Evolutionary conservation across 352 stramenopile species (phyloP).

Genomic region (Phytophthora podocarpi): DNA sequence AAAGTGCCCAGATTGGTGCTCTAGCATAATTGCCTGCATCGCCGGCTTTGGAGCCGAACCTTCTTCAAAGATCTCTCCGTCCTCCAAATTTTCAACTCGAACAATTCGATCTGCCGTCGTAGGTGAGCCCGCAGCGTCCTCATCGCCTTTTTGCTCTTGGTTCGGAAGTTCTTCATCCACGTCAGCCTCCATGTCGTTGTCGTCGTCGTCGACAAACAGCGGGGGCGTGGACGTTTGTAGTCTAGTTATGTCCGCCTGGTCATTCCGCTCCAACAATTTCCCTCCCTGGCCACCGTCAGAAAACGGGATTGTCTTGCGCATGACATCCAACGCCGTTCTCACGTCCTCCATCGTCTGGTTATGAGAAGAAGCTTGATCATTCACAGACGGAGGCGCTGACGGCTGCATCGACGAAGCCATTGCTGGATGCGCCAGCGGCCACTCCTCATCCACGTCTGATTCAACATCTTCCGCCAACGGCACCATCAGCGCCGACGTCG

Average conservation of each 20-base stretch:
- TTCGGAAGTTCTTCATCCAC: slow-evolving; percentile 47
- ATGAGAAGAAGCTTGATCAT: not conserved
- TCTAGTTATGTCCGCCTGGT: not conserved
- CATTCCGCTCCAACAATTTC: not conserved
- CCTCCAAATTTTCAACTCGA: slow-evolving; percentile 50
- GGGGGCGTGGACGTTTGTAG: not conserved
- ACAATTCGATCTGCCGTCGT: slow-evolving; percentile 6
- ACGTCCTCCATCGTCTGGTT: slow-evolving; percentile 14
- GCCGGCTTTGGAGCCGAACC: slow-evolving; percentile 40
- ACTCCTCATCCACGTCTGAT: slow-evolving; percentile 73
- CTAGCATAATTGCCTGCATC: slow-evolving; percentile 37
- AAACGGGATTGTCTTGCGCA: slow-evolving; percentile 6
- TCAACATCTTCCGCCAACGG: slow-evolving; percentile 36
- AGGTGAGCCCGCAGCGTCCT: not conserved
- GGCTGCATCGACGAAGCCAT: not conserved
- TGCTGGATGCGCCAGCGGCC: slow-evolving; percentile 29
- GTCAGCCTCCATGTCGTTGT: slow-evolving; percentile 40
- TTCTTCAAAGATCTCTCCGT: slow-evolving; percentile 82
- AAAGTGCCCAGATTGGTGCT: slow-evolving; percentile 26
- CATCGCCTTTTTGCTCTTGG: not conserved
- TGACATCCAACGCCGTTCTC: slow-evolving; percentile 10
- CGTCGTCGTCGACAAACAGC: slow-evolving; percentile 9
- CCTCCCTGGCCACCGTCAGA: not conserved
- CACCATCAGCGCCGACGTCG: slow-evolving; percentile 4
- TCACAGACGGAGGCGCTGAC: not conserved